Evolutionary conservation across 164 flowering plant genomes (phyloP).

Genomic region (Magnolia sinica): DNA sequence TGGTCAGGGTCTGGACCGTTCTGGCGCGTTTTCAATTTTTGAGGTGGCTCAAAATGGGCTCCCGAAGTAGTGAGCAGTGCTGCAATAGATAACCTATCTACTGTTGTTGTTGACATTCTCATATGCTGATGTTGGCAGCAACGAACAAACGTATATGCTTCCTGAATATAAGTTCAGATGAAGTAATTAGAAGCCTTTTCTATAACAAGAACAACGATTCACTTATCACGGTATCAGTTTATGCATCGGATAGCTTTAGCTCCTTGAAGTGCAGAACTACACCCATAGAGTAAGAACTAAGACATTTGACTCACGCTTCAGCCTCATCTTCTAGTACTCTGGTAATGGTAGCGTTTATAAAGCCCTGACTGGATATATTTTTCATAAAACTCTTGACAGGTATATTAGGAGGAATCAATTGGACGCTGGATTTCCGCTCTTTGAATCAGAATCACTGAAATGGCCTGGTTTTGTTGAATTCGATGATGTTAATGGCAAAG

Average conservation of each 20-base stretch:
- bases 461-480: constrained; percentile 40
- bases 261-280: constrained; percentile 91
- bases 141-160: constrained; percentile 83
- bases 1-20: background rate
- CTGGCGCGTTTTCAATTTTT: background rate
- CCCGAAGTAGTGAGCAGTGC: background rate
- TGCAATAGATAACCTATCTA: background rate
- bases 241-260: constrained; percentile 89
- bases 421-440: constrained; percentile 28
- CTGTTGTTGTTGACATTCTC: background rate
- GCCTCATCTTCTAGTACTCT: background rate
- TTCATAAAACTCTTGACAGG: background rate
- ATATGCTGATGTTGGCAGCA: constrained; percentile 43
- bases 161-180: constrained; percentile 75
- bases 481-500: constrained; percentile 35
- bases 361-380: background rate
- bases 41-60: background rate
- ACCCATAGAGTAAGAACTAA: constrained; percentile 57
- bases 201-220: constrained; percentile 90
- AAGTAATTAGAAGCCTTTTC: constrained; percentile 83
- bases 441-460: constrained; percentile 30
- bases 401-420: constrained; percentile 15
- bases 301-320: background rate
- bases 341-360: background rate
- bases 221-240: constrained; percentile 88